phyloP scores from a whole-genome alignment of 805 yeast genomes.

The Pichia manshurica region DNA sequence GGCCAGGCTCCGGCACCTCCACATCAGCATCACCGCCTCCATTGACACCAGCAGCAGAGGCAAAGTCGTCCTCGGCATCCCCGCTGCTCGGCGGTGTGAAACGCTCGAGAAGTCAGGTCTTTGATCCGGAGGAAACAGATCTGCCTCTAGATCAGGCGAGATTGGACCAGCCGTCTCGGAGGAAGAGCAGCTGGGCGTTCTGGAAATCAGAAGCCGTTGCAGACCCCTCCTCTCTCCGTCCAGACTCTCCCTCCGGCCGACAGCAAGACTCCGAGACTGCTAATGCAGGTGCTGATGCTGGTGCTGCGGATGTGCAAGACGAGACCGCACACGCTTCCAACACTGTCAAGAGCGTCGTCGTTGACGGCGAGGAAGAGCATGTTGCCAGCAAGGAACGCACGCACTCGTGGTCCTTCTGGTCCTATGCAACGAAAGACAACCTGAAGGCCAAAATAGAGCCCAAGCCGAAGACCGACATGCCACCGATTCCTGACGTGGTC shows the following conservation, averaged over 20 bases:
- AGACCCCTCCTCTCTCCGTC: too few species aligned
- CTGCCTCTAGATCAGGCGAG: too few species aligned
- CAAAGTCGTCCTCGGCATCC: too few species aligned
- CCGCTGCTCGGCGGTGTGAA: too few species aligned
- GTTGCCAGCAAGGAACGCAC: conserved; percentile 13
- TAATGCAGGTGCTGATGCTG: neutral
- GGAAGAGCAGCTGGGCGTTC: conserved; percentile 26
- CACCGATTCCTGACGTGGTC: conserved; percentile 8
- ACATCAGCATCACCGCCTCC: too few species aligned
- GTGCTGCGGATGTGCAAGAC: too few species aligned
- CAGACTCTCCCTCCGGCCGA: too few species aligned
- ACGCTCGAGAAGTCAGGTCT: conserved; percentile 4
- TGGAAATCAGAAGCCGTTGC: conserved; percentile 14
- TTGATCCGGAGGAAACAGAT: neutral
- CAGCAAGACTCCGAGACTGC: neutral
- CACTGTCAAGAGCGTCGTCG: conserved; percentile 1
- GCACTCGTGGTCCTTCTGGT: conserved; percentile 30
- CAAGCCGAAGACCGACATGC: neutral
- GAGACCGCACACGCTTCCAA: too few species aligned
- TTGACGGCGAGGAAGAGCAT: conserved; percentile 10
- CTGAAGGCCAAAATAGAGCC: neutral
- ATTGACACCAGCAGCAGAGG: too few species aligned
- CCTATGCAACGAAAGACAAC: conserved; percentile 7
- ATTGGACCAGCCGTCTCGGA: neutral
- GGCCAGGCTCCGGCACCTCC: too few species aligned